A percentile compares a stretch with the other conserved stretches of the same genome.
These are phyloP conservation scores for Penicillium fimorum DNA, from an alignment of 495 filamentous ascomycete species.

Conservation along the genomic window DNA sequence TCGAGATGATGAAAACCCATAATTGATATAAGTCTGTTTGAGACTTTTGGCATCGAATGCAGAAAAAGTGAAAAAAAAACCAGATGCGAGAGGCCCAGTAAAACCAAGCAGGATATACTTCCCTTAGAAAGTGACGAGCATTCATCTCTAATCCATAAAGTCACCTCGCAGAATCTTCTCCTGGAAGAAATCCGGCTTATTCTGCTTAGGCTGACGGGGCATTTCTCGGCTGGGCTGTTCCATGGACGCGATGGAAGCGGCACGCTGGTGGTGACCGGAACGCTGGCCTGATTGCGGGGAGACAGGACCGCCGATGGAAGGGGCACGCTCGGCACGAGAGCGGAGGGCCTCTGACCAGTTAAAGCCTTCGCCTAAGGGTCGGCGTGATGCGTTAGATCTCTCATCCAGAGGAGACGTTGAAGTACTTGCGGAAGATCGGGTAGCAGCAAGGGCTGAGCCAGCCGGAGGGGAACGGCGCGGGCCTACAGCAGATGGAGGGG, in stretches of 20 bases:
- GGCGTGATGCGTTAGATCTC: constrained; percentile 46
- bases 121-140: background rate
- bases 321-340: constrained; percentile 79
- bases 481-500: constrained; percentile 28
- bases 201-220: constrained; percentile 62
- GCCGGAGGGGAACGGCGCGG: constrained; percentile 27
- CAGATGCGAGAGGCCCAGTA: background rate
- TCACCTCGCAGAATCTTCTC: constrained; percentile 96
- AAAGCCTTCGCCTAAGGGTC: constrained; percentile 80
- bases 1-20: background rate
- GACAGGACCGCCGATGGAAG: constrained; percentile 55
- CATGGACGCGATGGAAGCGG: constrained; percentile 66
- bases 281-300: constrained; percentile 26
- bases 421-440: constrained; percentile 43
- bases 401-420: constrained; percentile 39
- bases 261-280: constrained; percentile 46
- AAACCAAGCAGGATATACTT: constrained; percentile 3
- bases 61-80: background rate
- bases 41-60: background rate
- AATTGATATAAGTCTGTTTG: background rate
- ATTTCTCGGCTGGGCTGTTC: constrained; percentile 67
- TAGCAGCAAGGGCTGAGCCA: constrained; percentile 20
- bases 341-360: constrained; percentile 95
- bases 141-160: constrained; percentile 80
- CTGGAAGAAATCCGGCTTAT: constrained; percentile 85